Conservation (phyloP, 176 grass and related monocot species). For the Carex myosuroides region DNA sequence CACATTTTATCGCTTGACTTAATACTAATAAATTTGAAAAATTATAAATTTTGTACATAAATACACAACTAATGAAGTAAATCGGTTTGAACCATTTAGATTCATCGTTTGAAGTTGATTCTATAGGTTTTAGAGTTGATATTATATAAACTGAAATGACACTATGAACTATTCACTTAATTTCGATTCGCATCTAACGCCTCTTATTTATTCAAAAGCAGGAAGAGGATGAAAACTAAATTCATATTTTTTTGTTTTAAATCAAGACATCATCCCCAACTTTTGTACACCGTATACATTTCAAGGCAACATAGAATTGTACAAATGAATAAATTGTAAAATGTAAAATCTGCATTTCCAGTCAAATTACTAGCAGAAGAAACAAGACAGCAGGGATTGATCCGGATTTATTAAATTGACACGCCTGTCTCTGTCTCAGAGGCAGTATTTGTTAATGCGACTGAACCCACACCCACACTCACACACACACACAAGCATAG, state of each 20-base stretch:
- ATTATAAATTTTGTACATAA: no score
- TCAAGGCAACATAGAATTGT: background rate
- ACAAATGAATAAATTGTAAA: background rate
- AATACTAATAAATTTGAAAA: no score
- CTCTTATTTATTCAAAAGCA: background rate
- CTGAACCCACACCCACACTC: background rate
- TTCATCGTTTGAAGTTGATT: no score
- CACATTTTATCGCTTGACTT: no score
- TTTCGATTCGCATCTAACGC: no score
- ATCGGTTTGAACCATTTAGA: no score
- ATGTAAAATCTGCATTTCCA: background rate
- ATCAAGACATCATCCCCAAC: background rate
- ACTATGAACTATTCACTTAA: no score
- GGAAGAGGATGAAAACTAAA: background rate
- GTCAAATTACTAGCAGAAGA: background rate
- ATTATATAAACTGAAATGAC: no score
- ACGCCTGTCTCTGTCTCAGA: background rate
- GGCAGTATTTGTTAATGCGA: conserved; percentile 3
- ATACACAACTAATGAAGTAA: no score
- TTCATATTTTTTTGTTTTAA: background rate
- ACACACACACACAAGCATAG: background rate
- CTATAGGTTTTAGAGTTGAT: no score
- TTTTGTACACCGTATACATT: background rate
- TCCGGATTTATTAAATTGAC: background rate
- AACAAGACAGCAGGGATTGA: background rate